Base-by-base conservation (phyloP, 495 filamentous ascomycete genomes). In the Saxophila tyrrhenica region DNA sequence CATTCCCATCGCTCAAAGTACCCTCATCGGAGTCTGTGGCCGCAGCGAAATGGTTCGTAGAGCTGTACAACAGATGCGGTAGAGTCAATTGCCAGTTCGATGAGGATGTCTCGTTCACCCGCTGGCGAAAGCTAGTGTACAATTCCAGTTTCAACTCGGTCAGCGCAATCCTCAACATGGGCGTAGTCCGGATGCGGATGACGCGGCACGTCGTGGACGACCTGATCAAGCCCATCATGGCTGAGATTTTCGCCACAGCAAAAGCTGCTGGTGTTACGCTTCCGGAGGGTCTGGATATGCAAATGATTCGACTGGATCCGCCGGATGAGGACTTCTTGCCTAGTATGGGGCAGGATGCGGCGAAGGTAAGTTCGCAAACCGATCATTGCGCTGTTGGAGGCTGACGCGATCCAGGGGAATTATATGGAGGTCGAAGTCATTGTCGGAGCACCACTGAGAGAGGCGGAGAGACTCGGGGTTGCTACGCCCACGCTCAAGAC, bases 341-440 rank as follows among this genome's bases (percentile, higher is more conserved):
- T 1, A 74, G 72, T 54, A 70, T 51, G 48, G 48, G 48, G 3
- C 50, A 52, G 48, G 74, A 76, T 63, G 52, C 66, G 24, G 50
- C 66, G 32, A 76, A 76, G 64, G 67, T 64, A 32, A 25, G 58
- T 60, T 21, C 17, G 16, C 25, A 3, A 17, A 7, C n/a, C n/a
- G n/a, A n/a, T n/a, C n/a, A n/a, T n/a, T n/a, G n/a, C n/a, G n/a
- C n/a, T n/a, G n/a, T 46, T 15, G 8, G 10, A n/a, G n/a, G n/a
- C n/a, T n/a, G n/a, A n/a, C n/a, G n/a, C n/a, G n/a, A 23, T 20
- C 1, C 47, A 72, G 73, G 74, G 72, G 9, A 74, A 72, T 54
- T 78, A 66, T 56, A 73, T 72, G 47, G 77, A 80, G 56, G 70
- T 70, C 43, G 76, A 79, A 55, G 76, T 73, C 55, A 72, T 78